Conservation (phyloP, 108 stramenopile species). For the Mediolabrus comicus region DNA sequence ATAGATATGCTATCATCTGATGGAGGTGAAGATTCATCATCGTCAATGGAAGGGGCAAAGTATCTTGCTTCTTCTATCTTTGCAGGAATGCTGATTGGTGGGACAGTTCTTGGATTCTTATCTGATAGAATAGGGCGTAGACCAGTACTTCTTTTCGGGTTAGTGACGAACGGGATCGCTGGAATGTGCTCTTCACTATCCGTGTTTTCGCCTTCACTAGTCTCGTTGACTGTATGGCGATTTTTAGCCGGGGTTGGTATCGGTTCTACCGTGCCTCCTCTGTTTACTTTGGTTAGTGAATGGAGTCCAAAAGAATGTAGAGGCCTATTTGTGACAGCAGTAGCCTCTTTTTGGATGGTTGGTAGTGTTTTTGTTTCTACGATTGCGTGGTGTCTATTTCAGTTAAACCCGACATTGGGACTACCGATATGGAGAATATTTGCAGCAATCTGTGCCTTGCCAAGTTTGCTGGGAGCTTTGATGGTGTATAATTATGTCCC, state of each 20-base stretch:
- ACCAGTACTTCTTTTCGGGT: constrained; percentile 61
- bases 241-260: constrained; percentile 74
- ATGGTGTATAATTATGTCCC: constrained; percentile 63
- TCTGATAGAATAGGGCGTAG: constrained; percentile 66
- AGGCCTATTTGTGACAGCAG: constrained; percentile 65
- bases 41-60: constrained; percentile 36
- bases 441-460: constrained; percentile 66
- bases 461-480: constrained; percentile 58
- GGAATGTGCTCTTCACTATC: constrained; percentile 58
- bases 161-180: constrained; percentile 57
- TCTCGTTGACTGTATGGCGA: constrained; percentile 48
- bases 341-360: constrained; percentile 88
- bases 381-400: constrained; percentile 60
- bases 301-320: constrained; percentile 69
- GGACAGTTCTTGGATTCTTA: constrained; percentile 58
- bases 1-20: constrained; percentile 21
- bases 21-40: constrained; percentile 16
- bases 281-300: constrained; percentile 72
- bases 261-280: constrained; percentile 75
- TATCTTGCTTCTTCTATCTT: constrained; percentile 76
- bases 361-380: constrained; percentile 77
- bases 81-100: constrained; percentile 82
- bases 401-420: background rate
- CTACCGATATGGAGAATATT: constrained; percentile 65
- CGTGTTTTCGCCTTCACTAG: constrained; percentile 16